Evolutionary conservation across 192 early-diverging fungal species (phyloP), one percentile per base, ranked within the genome.

Genomic region (Backusella psychrophila): DNA sequence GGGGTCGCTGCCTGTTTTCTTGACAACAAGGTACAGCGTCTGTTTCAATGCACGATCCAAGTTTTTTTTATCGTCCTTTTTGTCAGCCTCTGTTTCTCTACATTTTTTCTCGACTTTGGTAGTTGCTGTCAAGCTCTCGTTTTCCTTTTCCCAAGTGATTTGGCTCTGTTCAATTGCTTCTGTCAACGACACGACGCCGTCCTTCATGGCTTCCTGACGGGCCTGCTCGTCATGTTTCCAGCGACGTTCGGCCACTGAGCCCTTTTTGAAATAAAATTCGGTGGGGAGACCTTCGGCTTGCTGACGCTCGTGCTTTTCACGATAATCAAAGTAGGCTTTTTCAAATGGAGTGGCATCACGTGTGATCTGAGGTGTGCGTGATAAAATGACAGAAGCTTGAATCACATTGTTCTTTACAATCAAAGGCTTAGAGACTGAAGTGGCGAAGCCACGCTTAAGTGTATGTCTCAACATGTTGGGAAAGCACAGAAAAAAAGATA

Each of bases 11-110:
- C 69, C 82, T 19, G 9, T 9, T 59, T 75, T 52, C 79, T 92
- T 93, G 21, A 96, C 92, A 69, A 96, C 85, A 59, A 97, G 78
- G 84, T 94, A 97, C 76, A 97, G 81, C 19, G 93, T 93, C 78
- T 91, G 71, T 68, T 92, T 85, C 74, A 95, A 87, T 41, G 84
- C 87, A 74, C 96, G 87, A 85, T 97, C 92, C 75, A 96, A 79
- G n/a, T 87, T 91, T 80, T 82, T 89, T 15, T 89, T 65, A 76
- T 95, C 93, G 23, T 90, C 86, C 17, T 67, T 81, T 31, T 75
- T 80, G 79, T 97, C 94, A 1, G 90, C 91, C 70, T 88, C 81
- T 6, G 92, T 94, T 36, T 85, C 74, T 35, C 91, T 72, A 35
- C 84, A 81, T 42, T 85, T 85, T 46, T 88, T 84, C 33, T 85